Conservation (phyloP, 495 filamentous ascomycete genomes). For the Penicillium odoratum region DNA sequence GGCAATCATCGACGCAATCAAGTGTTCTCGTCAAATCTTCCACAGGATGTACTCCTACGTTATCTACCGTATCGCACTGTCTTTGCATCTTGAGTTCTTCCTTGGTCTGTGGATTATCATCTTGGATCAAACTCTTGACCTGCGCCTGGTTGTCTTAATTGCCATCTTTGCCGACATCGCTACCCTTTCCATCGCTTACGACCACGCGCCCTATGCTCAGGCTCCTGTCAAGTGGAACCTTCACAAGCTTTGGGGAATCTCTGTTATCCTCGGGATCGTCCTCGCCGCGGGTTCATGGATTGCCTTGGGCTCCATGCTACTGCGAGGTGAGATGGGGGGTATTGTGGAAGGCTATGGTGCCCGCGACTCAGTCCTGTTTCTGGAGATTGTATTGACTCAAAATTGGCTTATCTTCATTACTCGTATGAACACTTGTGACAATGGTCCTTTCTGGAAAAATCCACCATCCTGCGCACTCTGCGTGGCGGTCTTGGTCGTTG, state of each 20-base stretch:
- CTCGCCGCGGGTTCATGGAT: slow-evolving; percentile 85
- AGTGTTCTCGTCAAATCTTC: slow-evolving; percentile 94
- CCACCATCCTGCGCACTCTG: slow-evolving; percentile 79
- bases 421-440: slow-evolving; percentile 59
- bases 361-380: slow-evolving; percentile 79
- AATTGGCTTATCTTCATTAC: slow-evolving; percentile 98
- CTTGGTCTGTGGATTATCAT: slow-evolving; percentile 89
- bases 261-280: slow-evolving; percentile 75
- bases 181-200: slow-evolving; percentile 90
- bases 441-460: slow-evolving; percentile 70
- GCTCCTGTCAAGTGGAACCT: slow-evolving; percentile 92
- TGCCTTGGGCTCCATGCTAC: slow-evolving; percentile 74
- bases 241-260: slow-evolving; percentile 90
- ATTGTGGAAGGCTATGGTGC: slow-evolving; percentile 86
- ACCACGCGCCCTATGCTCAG: slow-evolving; percentile 85
- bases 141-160: slow-evolving; percentile 87
- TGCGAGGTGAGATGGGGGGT: slow-evolving; percentile 65
- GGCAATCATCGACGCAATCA: slow-evolving; percentile 89
- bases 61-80: slow-evolving; percentile 91
- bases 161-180: slow-evolving; percentile 95
- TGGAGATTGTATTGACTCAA: slow-evolving; percentile 87
- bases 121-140: slow-evolving; percentile 77
- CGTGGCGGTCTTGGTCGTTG: slow-evolving; percentile 75
- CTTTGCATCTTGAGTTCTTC: slow-evolving; percentile 86
- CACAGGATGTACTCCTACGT: slow-evolving; percentile 97